Conservation (phyloP, 805 yeast genomes). For the Phaffomyces antillensis region DNA sequence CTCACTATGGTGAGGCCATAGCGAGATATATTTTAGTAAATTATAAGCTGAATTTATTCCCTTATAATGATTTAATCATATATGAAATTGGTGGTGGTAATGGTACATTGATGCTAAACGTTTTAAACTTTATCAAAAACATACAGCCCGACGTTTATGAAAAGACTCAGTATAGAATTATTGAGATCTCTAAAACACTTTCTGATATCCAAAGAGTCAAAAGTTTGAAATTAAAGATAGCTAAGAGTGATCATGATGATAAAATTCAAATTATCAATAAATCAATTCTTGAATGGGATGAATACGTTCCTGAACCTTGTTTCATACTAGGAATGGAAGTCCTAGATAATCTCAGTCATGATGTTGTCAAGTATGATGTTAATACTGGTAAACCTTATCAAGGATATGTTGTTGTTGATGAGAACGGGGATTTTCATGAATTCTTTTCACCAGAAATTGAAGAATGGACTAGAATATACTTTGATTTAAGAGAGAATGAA, state of each 20-base stretch:
- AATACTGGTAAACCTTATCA: constrained; percentile 61
- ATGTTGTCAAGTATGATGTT: constrained; percentile 68
- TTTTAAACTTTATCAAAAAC: constrained; percentile 54
- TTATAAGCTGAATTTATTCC: constrained; percentile 60
- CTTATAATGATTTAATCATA: constrained; percentile 63
- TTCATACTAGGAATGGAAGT: constrained; percentile 77
- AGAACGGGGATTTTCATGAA: constrained; percentile 68
- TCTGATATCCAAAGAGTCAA: constrained; percentile 23
- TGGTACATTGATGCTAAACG: constrained; percentile 75
- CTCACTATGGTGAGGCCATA: constrained; percentile 78
- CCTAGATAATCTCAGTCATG: constrained; percentile 80
- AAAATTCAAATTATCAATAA: constrained; percentile 63
- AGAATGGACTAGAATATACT: constrained; percentile 45
- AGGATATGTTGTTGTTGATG: constrained; percentile 70
- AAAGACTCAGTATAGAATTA: constrained; percentile 45
- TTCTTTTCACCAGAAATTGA: constrained; percentile 59
- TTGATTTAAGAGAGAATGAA: constrained; percentile 33
- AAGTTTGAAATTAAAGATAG: constrained; percentile 7
- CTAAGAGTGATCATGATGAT: constrained; percentile 38
- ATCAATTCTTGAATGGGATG: constrained; percentile 71
- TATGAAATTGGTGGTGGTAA: constrained; percentile 92
- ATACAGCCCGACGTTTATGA: constrained; percentile 69
- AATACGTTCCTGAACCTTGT: constrained; percentile 54
- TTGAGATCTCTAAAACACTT: constrained; percentile 18
- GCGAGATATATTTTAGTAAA: constrained; percentile 73